A percentile compares a stretch with the other conserved stretches of the same genome.
Evolutionary conservation across 2,329 filamentous ascomycete species (phyloP).

Genomic region (Colletotrichum caudatum): DNA sequence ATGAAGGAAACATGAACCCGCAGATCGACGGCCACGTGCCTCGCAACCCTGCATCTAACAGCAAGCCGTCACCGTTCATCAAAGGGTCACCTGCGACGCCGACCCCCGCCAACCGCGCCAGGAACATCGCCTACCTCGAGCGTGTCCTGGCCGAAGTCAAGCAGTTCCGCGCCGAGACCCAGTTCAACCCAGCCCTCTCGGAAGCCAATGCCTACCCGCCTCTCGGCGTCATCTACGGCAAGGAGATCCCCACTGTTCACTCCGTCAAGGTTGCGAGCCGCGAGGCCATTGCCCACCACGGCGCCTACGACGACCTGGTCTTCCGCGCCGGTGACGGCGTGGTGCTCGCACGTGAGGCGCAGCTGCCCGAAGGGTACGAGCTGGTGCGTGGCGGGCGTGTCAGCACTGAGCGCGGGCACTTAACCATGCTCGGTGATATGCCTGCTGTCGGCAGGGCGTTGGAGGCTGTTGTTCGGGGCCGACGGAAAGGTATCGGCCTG

Average conservation of each 20-base stretch:
- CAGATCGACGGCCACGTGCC: constrained; percentile 56
- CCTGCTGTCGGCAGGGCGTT: constrained; percentile 83
- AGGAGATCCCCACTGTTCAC: constrained; percentile 86
- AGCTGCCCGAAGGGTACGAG: constrained; percentile 84
- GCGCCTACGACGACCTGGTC: constrained; percentile 87
- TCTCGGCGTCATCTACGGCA: constrained; percentile 85
- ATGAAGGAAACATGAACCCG: constrained; percentile 57
- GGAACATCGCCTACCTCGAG: constrained; percentile 73
- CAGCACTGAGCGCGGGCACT: constrained; percentile 85
- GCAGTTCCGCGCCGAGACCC: constrained; percentile 80
- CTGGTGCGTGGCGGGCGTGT: constrained; percentile 80
- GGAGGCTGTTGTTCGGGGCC: constrained; percentile 73
- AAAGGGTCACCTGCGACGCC: constrained; percentile 46
- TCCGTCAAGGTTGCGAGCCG: constrained; percentile 79
- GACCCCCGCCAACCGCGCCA: constrained; percentile 63
- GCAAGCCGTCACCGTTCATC: constrained; percentile 41
- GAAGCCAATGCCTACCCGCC: constrained; percentile 83
- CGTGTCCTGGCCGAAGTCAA: constrained; percentile 79
- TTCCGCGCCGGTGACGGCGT: constrained; percentile 93
- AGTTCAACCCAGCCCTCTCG: constrained; percentile 70
- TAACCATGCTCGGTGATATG: constrained; percentile 87
- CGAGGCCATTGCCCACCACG: constrained; percentile 79
- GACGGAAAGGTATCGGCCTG: constrained; percentile 79
- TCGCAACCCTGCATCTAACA: constrained; percentile 41
- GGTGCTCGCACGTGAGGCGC: constrained; percentile 84